These are phyloP conservation scores for Aureobasidium vineae DNA, from an alignment of 2,329 filamentous ascomycete genomes.

Conservation along the genomic window DNA sequence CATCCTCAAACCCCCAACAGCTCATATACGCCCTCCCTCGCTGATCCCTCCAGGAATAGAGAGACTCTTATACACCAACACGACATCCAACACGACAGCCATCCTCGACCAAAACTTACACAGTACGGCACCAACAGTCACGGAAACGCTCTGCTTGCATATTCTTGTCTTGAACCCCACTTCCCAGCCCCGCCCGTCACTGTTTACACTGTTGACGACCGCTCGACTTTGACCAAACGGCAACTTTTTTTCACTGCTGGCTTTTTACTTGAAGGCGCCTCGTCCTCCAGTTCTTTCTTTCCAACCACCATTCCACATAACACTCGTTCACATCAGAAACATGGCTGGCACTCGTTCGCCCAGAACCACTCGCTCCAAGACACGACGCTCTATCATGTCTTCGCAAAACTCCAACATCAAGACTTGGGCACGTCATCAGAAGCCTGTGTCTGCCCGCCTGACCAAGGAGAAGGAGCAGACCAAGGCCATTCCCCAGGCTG, in stretches of 20 bases:
- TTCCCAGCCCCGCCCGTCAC: conserved; percentile 25
- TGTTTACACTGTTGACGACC: conserved; percentile 27
- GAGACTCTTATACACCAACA: conserved; percentile 6
- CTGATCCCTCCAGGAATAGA: conserved; percentile 15
- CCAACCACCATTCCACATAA: conserved; percentile 18
- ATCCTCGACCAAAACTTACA: background rate
- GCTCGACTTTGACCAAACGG: conserved; percentile 9
- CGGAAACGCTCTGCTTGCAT: conserved; percentile 21
- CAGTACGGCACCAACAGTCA: conserved; percentile 19
- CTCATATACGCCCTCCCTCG: conserved; percentile 12
- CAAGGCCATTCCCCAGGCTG: background rate
- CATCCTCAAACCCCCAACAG: background rate
- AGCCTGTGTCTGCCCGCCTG: conserved; percentile 14
- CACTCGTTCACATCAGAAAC: conserved; percentile 5
- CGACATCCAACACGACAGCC: conserved; percentile 15
- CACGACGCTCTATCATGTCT: conserved; percentile 22
- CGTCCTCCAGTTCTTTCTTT: conserved; percentile 20
- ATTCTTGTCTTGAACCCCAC: conserved; percentile 22
- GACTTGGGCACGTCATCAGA: conserved; percentile 21
- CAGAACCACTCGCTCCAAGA: conserved; percentile 22
- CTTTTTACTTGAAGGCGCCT: conserved; percentile 24
- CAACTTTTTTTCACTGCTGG: conserved; percentile 13
- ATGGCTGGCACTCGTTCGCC: conserved; percentile 19
- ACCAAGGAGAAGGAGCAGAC: conserved; percentile 11
- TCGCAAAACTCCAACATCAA: conserved; percentile 21